Evolutionary conservation across 345 rosid species (phyloP), one percentile per base, ranked within the genome.

Genomic region (Aquilaria malaccensis): DNA sequence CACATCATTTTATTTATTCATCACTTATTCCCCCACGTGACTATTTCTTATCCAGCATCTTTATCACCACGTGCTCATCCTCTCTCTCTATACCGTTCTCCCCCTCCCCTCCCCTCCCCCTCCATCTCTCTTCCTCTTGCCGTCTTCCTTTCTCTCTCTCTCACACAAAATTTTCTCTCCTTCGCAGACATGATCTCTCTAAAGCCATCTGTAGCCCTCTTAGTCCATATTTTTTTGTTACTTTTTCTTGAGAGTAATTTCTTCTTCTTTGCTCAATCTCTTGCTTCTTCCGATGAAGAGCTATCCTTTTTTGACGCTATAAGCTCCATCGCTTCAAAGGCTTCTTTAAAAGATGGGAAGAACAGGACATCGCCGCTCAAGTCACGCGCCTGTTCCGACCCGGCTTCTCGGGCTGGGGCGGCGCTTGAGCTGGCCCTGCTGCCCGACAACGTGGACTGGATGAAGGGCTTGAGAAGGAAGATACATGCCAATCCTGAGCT

Each of bases 401-500:
- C 43, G 43, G 43, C 7, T 4, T 37, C 43, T 37, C 43, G 7
- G 43, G 1, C 43, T 9, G 43, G 7, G 7, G 65, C 56, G 52
- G 74, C 75, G n/a, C 15, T 82, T 47, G 55, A 29, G 33, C 62
- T 77, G 43, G 82, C 85, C 5, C 50, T 56, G 62, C 30, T 11
- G 13, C 80, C 79, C 12, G 83, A 77, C 63, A 74, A 67, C 48
- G 84, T 72, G 6, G 37, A 30, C 11, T 84, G 89, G 89, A 53
- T 81, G 67, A 81, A 64, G 64, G 57, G 47, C 53, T 31, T 78
- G 37, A 76, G 86, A 64, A 77, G 89, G 77, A 78, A 37, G 68
- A 84, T 81, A 50, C 89, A 81, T 22, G 84, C 79, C 71, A 63
- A 80, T 33, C 86, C 89, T 5, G 89, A 84, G 73, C 85, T 84